phyloP scores from a whole-genome alignment of 1,139 yeast genomes.

The Wickerhamomyces sp. region DNA sequence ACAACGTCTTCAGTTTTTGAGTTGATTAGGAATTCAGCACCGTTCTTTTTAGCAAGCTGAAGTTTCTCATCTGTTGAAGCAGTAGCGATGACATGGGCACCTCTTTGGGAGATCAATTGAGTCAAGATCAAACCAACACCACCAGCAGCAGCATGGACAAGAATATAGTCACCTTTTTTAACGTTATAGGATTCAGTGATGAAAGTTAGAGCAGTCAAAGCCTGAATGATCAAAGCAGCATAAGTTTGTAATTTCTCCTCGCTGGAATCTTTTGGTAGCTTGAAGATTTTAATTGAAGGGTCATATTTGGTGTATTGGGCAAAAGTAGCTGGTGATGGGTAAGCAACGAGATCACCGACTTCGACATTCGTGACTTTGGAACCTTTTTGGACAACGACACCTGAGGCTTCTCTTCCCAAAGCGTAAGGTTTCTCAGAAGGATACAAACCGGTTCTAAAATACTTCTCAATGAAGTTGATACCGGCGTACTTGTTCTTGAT shows the following conservation, averaged over 20 bases:
- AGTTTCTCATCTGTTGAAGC: constrained; percentile 73
- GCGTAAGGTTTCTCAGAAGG: constrained; percentile 53
- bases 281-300: constrained; percentile 33
- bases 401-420: constrained; percentile 84
- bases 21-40: constrained; percentile 72
- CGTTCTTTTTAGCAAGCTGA: constrained; percentile 53
- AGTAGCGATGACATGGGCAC: constrained; percentile 80
- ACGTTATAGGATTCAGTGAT: constrained; percentile 61
- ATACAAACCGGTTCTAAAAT: constrained; percentile 75
- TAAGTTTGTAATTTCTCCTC: constrained; percentile 46
- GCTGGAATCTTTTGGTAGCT: constrained; percentile 42
- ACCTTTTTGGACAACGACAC: constrained; percentile 68
- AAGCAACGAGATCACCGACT: constrained; percentile 74
- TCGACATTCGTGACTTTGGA: constrained; percentile 45
- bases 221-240: constrained; percentile 65
- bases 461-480: constrained; percentile 75
- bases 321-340: constrained; percentile 46
- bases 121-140: constrained; percentile 75
- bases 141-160: constrained; percentile 93
- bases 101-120: constrained; percentile 55
- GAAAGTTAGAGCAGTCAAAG: constrained; percentile 73
- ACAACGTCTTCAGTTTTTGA: constrained; percentile 52
- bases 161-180: constrained; percentile 58
- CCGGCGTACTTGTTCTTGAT: constrained; percentile 74
- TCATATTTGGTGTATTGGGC: constrained; percentile 63